A percentile compares a stretch with the other conserved stretches of the same genome.
Evolutionary conservation across 176 grass and related monocot species (phyloP).

Genomic region (Musa troglodytarum): DNA sequence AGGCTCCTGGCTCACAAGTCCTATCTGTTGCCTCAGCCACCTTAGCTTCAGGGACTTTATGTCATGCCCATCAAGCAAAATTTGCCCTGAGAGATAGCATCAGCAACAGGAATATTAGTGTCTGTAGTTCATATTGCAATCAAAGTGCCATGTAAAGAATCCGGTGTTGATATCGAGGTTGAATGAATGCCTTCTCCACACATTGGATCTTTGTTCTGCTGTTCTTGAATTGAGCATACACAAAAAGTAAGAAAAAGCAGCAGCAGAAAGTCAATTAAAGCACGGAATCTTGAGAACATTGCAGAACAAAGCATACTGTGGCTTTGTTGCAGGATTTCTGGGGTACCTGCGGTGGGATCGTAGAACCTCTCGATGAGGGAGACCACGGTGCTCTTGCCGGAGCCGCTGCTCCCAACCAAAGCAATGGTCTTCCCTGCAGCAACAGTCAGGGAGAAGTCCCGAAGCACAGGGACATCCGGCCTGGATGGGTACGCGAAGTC

Average conservation of each 20-base stretch:
- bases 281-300: neutral
- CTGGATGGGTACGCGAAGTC: slow-evolving; percentile 79
- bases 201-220: too few species aligned
- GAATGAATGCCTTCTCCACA: neutral
- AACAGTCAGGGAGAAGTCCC: slow-evolving; percentile 56
- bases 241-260: too few species aligned
- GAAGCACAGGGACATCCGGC: slow-evolving; percentile 55
- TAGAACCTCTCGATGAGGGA: slow-evolving; percentile 98
- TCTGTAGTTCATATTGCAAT: neutral
- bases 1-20: slow-evolving; percentile 83
- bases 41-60: slow-evolving; percentile 63
- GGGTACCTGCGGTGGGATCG: slow-evolving; percentile 61
- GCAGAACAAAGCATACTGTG: neutral
- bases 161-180: neutral
- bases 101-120: neutral
- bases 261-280: too few species aligned
- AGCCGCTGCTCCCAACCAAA: slow-evolving; percentile 89
- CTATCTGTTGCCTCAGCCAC: slow-evolving; percentile 84
- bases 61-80: slow-evolving; percentile 63
- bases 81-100: slow-evolving; percentile 37
- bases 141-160: neutral
- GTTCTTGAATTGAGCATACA: too few species aligned
- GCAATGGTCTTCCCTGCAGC: slow-evolving; percentile 89
- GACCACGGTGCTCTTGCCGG: slow-evolving; percentile 95
- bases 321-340: neutral